A percentile compares a stretch with the other conserved stretches of the same genome.
Conservation (phyloP, 257 asterid genomes). For the Apocynum venetum region DNA sequence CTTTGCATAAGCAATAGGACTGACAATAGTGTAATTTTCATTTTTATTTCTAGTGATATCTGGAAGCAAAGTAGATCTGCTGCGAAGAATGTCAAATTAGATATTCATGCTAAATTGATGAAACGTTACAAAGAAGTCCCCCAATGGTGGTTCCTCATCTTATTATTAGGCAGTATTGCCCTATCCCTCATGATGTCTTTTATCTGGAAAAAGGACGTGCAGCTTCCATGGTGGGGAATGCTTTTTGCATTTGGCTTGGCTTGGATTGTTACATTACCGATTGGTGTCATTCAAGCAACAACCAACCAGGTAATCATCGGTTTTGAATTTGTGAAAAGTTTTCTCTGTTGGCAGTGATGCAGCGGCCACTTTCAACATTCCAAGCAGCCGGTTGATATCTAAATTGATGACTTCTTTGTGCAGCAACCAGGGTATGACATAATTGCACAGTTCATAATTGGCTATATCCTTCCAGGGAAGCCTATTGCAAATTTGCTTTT, state of each 20-base stretch:
- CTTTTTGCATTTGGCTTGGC: constrained; percentile 77
- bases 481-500: constrained; percentile 87
- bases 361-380: not conserved
- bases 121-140: constrained; percentile 77
- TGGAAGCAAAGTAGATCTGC: constrained; percentile 79
- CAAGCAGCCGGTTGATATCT: not conserved
- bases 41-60: constrained; percentile 46
- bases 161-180: constrained; percentile 54
- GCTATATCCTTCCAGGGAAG: constrained; percentile 83
- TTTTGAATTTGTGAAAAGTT: not conserved
- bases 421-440: constrained; percentile 99
- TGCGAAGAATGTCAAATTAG: constrained; percentile 52
- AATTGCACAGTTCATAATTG: constrained; percentile 83
- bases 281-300: constrained; percentile 94
- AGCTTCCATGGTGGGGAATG: constrained; percentile 98
- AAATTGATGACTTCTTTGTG: constrained; percentile 9
- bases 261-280: constrained; percentile 80
- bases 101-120: constrained; percentile 74
- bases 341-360: not conserved
- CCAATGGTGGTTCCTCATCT: constrained; percentile 82
- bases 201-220: constrained; percentile 71
- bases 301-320: constrained; percentile 65
- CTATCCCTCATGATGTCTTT: constrained; percentile 68
- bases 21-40: not conserved
- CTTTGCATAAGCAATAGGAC: not conserved